A percentile compares a stretch with the other conserved stretches of the same genome.
Conservation (phyloP, 192 early-diverging fungal genomes). For the Bifiguratus adelaidae region DNA sequence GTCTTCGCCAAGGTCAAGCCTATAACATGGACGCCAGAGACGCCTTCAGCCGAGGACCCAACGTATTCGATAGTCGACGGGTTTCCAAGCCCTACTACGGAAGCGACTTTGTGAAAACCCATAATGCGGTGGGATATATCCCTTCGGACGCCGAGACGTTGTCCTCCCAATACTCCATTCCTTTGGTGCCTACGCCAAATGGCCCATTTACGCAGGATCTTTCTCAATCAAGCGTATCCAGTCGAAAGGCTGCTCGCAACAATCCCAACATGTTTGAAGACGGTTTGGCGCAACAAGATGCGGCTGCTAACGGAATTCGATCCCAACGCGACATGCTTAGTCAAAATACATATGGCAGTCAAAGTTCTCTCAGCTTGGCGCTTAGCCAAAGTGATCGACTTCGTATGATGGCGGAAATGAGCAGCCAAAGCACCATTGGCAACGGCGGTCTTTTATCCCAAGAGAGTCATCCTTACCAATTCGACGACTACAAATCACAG, state of each 20-base stretch:
- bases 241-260: slow-evolving; percentile 29
- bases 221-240: slow-evolving; percentile 37
- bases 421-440: slow-evolving; percentile 11
- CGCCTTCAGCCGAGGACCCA: slow-evolving; percentile 41
- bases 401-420: slow-evolving; percentile 30
- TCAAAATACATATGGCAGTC: slow-evolving; percentile 47
- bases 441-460: slow-evolving; percentile 35
- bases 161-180: slow-evolving; percentile 34
- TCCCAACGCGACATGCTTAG: slow-evolving; percentile 6
- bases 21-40: slow-evolving; percentile 48
- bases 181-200: slow-evolving; percentile 38
- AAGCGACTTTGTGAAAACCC: slow-evolving; percentile 35
- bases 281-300: background rate
- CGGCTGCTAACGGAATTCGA: background rate
- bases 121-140: slow-evolving; percentile 36
- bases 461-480: slow-evolving; percentile 32
- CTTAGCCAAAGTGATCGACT: slow-evolving; percentile 46
- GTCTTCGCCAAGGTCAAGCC: slow-evolving; percentile 43
- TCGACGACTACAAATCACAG: slow-evolving; percentile 48
- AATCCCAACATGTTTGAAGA: too few relatives aligned
- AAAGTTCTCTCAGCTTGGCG: slow-evolving; percentile 37
- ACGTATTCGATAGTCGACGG: slow-evolving; percentile 1
- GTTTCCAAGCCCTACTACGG: slow-evolving; percentile 11
- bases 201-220: slow-evolving; percentile 51
- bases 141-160: slow-evolving; percentile 30